These are phyloP conservation scores for Scheffersomyces titani DNA, from an alignment of 1,139 yeast species.

Conservation along the genomic window DNA sequence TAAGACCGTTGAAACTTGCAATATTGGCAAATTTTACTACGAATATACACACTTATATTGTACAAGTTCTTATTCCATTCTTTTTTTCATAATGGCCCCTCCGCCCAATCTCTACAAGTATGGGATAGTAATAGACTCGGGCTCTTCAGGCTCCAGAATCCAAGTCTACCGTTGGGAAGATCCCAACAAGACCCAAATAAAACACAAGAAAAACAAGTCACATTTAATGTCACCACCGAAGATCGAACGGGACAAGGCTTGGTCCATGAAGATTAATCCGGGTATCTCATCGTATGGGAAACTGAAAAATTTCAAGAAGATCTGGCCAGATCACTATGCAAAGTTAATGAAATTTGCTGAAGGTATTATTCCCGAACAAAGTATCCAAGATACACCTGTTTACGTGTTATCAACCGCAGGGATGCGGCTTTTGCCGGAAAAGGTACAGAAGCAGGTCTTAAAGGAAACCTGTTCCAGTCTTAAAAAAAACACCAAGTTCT, in stretches of 20 bases:
- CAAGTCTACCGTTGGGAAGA: constrained; percentile 71
- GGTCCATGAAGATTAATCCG: constrained; percentile 66
- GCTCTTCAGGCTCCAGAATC: constrained; percentile 77
- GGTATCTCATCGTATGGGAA: constrained; percentile 66
- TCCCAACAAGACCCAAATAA: constrained; percentile 25
- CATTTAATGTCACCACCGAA: constrained; percentile 58
- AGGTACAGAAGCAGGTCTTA: constrained; percentile 48
- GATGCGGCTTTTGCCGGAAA: constrained; percentile 62
- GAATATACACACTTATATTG: no score
- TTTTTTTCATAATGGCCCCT: not conserved
- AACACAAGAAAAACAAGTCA: constrained; percentile 21
- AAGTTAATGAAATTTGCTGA: constrained; percentile 59
- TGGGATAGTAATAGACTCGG: constrained; percentile 80
- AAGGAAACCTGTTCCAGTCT: constrained; percentile 53
- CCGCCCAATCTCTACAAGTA: constrained; percentile 30
- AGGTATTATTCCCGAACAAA: constrained; percentile 54
- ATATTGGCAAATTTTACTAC: no score
- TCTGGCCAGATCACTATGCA: constrained; percentile 64
- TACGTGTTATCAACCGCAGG: constrained; percentile 83
- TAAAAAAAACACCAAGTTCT: constrained; percentile 50
- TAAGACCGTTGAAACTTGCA: not conserved
- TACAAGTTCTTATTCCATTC: not conserved
- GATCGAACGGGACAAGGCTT: constrained; percentile 56
- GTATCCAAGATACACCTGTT: constrained; percentile 62
- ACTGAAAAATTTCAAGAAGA: constrained; percentile 36